Base-by-base conservation (phyloP, 352 stramenopile species). In the Globisporangium cylindrosporum region DNA sequence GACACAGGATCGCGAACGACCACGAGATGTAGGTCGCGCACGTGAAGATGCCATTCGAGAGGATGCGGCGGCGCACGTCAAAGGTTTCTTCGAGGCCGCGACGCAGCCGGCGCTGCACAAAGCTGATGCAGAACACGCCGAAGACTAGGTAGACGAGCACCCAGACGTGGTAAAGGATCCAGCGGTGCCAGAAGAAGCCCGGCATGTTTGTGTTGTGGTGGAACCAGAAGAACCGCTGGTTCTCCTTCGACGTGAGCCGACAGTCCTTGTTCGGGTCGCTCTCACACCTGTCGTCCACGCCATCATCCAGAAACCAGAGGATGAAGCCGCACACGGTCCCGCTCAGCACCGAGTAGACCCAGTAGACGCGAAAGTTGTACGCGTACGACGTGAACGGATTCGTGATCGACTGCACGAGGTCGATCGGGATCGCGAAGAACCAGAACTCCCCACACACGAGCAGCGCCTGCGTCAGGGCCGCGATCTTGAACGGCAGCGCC, bases 331-430 rank as follows among this genome's bases (percentile, higher is more conserved):
- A 94, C 7, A 86, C 75, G 4, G 82, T 71, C 0, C 88, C 88
- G 49, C 86, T 93, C 29, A 94, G 71, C 41, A 88, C 68, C 51
- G 86, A 90, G 59, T 93, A 94, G 66, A 94, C 84, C 84, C 86
- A 92, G 74, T 96, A 96, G 9, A 92, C 67, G 6, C 82, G 75
- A 20, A 93, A 82, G 71, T 96, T 96, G 72, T 92, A 72, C 56
- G 84, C 73, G 68, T 95, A 96, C 41, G 87, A 95, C 55, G 89
- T 94, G 71, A 96, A 96, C 12, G 89, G 89, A 70, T 96, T 96
- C 25, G 89, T 94, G 67, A 96, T 90, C 24, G 86, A 94, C 80
- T 96, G 88, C 49, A 94, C 81, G 73, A 96, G 89, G 68, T 96
- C 89, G 57, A 95, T 90, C 7, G 85, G 86, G 68, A 96, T 96